Percentiles rank a stretch among this genome's conserved stretches.
Evolutionary conservation across 2,329 filamentous ascomycete species (phyloP).

Genomic region (Botryotinia convoluta): DNA sequence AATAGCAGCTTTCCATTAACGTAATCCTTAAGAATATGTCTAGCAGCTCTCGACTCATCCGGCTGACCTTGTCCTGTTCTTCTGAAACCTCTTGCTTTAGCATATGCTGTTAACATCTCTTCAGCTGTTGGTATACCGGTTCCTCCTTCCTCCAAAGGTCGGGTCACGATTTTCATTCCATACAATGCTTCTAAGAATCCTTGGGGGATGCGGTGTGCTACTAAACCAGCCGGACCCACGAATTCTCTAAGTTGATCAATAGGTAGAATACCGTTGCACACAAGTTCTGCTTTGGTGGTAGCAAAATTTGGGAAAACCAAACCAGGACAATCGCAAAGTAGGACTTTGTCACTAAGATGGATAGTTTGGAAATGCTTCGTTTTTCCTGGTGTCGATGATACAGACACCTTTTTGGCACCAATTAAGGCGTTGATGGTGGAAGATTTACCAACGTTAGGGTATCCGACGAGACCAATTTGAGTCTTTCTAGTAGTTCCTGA

Average conservation of each 20-base stretch:
- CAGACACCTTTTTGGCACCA: slow-evolving; percentile 96
- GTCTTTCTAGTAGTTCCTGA: slow-evolving; percentile 61
- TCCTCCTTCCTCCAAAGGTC: slow-evolving; percentile 86
- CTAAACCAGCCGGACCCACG: slow-evolving; percentile 78
- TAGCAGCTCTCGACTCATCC: slow-evolving; percentile 87
- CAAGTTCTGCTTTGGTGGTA: slow-evolving; percentile 91
- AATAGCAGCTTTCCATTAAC: slow-evolving; percentile 94
- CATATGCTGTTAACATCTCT: slow-evolving; percentile 83
- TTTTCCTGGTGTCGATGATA: slow-evolving; percentile 95
- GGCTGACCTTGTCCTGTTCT: slow-evolving; percentile 87
- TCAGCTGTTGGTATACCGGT: slow-evolving; percentile 81
- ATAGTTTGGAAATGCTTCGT: slow-evolving; percentile 99
- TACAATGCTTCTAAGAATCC: slow-evolving; percentile 89
- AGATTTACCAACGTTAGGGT: slow-evolving; percentile 98
- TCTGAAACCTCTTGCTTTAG: slow-evolving; percentile 83
- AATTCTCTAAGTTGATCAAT: slow-evolving; percentile 96
- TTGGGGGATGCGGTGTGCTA: slow-evolving; percentile 82
- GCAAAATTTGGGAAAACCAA: slow-evolving; percentile 98
- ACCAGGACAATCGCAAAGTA: slow-evolving; percentile 97
- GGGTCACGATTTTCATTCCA: slow-evolving; percentile 80
- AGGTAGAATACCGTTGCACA: slow-evolving; percentile 90
- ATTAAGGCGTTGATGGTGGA: slow-evolving; percentile 99
- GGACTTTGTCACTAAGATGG: slow-evolving; percentile 82
- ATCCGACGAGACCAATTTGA: slow-evolving; percentile 90
- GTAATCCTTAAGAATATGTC: slow-evolving; percentile 92